Conservation (phyloP, 1,284 basidiomycete genomes). For the Fomitopsis schrenkii region DNA sequence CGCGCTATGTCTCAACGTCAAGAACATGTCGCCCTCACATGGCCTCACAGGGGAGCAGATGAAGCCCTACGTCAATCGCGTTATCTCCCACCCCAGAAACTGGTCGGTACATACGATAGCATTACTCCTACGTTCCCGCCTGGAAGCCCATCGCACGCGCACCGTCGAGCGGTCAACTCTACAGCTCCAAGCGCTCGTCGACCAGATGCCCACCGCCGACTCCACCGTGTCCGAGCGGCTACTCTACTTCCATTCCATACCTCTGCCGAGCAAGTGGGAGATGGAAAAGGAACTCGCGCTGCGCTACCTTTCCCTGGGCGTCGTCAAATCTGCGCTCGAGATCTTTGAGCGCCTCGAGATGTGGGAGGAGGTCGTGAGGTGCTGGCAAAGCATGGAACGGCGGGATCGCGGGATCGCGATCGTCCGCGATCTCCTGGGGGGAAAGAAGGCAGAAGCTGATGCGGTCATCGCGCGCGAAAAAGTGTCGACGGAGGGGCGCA, state of each 20-base stretch:
- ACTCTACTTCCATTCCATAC: slow-evolving; percentile 74
- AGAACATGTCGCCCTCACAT: slow-evolving; percentile 82
- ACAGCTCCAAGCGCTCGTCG: slow-evolving; percentile 89
- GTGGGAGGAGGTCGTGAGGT: slow-evolving; percentile 94
- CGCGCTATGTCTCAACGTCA: slow-evolving; percentile 84
- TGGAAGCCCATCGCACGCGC: slow-evolving; percentile 82
- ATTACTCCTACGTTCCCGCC: slow-evolving; percentile 83
- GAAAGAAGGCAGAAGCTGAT: slow-evolving; percentile 78
- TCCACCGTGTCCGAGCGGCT: slow-evolving; percentile 69
- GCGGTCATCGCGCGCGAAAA: slow-evolving; percentile 64
- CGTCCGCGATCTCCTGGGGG: slow-evolving; percentile 81
- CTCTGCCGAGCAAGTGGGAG: slow-evolving; percentile 86
- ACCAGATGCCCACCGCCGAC: slow-evolving; percentile 91
- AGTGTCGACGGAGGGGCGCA: slow-evolving; percentile 36
- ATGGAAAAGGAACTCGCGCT: slow-evolving; percentile 85
- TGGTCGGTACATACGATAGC: slow-evolving; percentile 96
- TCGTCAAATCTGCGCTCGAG: slow-evolving; percentile 82
- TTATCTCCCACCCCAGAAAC: slow-evolving; percentile 83
- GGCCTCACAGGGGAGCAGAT: slow-evolving; percentile 89
- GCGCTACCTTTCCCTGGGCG: slow-evolving; percentile 80
- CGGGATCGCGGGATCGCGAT: slow-evolving; percentile 74
- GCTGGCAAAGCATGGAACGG: slow-evolving; percentile 78
- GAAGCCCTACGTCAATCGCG: slow-evolving; percentile 83
- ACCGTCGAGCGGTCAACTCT: slow-evolving; percentile 88
- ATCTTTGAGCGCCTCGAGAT: slow-evolving; percentile 92